Conservation (phyloP, 2,329 filamentous ascomycete genomes). For the Clonostachys rosea region DNA sequence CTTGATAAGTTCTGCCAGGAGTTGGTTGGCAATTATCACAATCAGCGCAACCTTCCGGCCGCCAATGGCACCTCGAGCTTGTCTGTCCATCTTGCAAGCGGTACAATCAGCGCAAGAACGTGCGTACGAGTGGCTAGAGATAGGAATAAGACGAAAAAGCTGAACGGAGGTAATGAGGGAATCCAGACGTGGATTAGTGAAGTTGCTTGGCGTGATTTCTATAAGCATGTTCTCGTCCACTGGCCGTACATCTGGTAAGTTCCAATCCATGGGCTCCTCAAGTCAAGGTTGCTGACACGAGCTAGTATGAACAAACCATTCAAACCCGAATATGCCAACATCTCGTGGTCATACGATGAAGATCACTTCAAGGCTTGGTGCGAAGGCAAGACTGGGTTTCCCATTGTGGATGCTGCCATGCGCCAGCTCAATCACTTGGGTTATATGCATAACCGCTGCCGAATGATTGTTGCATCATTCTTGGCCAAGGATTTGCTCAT, state of each 20-base stretch:
- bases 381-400: constrained; percentile 70
- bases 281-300: background rate
- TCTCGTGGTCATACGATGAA: constrained; percentile 74
- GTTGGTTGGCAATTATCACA: constrained; percentile 56
- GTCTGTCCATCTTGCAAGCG: constrained; percentile 67
- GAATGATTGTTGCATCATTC: constrained; percentile 82
- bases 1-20: constrained; percentile 65
- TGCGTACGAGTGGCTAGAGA: constrained; percentile 60
- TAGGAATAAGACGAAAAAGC: constrained; percentile 56
- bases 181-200: constrained; percentile 75
- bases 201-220: constrained; percentile 84
- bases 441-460: constrained; percentile 82
- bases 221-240: constrained; percentile 76
- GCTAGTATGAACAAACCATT: constrained; percentile 53
- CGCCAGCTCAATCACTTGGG: constrained; percentile 64
- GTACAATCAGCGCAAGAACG: constrained; percentile 64
- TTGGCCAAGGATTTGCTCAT: constrained; percentile 74
- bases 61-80: constrained; percentile 60
- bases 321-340: constrained; percentile 80
- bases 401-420: constrained; percentile 85
- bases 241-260: constrained; percentile 78
- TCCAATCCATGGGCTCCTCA: background rate
- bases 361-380: constrained; percentile 71
- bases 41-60: constrained; percentile 61
- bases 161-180: constrained; percentile 63